Evolutionary conservation across 2,329 filamentous ascomycete genomes (phyloP).

Genomic region (Beauveria sp.): DNA sequence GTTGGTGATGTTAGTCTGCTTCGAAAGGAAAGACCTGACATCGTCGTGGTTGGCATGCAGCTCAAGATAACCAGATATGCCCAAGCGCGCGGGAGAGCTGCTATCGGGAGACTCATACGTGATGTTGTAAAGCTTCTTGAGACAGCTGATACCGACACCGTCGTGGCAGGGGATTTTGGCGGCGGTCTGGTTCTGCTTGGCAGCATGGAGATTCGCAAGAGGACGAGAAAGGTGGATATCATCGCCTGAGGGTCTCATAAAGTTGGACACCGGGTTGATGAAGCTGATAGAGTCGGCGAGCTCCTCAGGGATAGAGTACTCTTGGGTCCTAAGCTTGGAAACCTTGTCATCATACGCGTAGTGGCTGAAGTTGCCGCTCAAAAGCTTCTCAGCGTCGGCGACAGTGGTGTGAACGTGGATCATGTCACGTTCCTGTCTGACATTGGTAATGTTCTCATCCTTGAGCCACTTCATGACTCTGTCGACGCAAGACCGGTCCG

Average conservation of each 20-base stretch:
- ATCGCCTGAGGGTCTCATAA: constrained; percentile 21
- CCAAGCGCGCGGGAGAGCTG: constrained; percentile 23
- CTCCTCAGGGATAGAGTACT: constrained; percentile 26
- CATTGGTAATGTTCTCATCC: constrained; percentile 20
- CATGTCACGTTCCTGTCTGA: constrained; percentile 21
- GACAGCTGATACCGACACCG: constrained; percentile 22
- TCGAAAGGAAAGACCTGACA: constrained; percentile 24
- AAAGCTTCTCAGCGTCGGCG: constrained; percentile 21
- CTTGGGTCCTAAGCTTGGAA: constrained; percentile 25
- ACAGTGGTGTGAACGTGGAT: constrained; percentile 27
- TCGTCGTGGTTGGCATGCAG: constrained; percentile 30
- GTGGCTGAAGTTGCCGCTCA: constrained; percentile 23
- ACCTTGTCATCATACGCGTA: constrained; percentile 24
- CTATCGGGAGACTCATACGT: constrained; percentile 17
- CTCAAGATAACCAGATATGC: constrained; percentile 33
- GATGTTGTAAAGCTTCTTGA: constrained; percentile 32
- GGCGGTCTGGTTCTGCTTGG: constrained; percentile 14
- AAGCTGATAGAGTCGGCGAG: constrained; percentile 27
- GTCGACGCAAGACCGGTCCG: constrained; percentile 10
- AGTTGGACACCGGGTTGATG: constrained; percentile 31
- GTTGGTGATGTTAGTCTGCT: constrained; percentile 15
- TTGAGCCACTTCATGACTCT: constrained; percentile 27
- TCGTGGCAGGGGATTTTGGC: constrained; percentile 18
- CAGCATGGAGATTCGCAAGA: background rate
- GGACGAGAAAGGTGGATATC: background rate